phyloP scores from a whole-genome alignment of 2,329 filamentous ascomycete genomes.

The Capronia epimyces region DNA sequence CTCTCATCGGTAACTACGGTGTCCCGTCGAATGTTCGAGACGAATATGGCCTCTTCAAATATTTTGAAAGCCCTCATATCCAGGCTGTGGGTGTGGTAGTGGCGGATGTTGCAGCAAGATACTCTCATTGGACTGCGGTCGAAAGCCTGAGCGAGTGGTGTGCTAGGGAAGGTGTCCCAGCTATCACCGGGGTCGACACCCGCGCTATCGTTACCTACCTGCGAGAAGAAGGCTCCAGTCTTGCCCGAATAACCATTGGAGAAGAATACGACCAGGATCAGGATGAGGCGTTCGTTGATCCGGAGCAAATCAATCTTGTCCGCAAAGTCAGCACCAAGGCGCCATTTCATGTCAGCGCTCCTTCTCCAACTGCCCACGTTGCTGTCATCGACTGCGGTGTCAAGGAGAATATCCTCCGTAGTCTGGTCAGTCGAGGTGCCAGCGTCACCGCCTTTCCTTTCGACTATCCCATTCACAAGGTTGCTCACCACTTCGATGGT shows the following conservation, averaged over 20 bases:
- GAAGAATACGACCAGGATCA: constrained; percentile 98
- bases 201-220: constrained; percentile 93
- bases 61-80: constrained; percentile 97
- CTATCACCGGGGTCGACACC: constrained; percentile 94
- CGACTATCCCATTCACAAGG: constrained; percentile 97
- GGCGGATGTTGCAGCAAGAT: constrained; percentile 84
- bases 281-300: constrained; percentile 92
- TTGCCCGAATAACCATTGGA: constrained; percentile 88
- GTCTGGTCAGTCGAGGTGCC: constrained; percentile 82
- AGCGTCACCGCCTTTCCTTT: constrained; percentile 93
- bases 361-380: constrained; percentile 78
- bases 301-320: constrained; percentile 93
- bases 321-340: constrained; percentile 96
- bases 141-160: constrained; percentile 93
- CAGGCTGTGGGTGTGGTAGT: constrained; percentile 95
- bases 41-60: constrained; percentile 83
- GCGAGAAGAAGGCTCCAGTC: constrained; percentile 91
- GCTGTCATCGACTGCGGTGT: constrained; percentile 97
- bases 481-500: constrained; percentile 94
- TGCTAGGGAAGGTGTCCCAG: constrained; percentile 88
- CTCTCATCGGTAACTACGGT: constrained; percentile 96
- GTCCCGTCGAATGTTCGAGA: constrained; percentile 83
- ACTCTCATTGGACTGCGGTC: constrained; percentile 98
- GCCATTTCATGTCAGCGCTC: constrained; percentile 88
- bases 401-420: constrained; percentile 98